Conservation (phyloP, 2,329 filamentous ascomycete genomes). For the Ophiosphaerella korrae region DNA sequence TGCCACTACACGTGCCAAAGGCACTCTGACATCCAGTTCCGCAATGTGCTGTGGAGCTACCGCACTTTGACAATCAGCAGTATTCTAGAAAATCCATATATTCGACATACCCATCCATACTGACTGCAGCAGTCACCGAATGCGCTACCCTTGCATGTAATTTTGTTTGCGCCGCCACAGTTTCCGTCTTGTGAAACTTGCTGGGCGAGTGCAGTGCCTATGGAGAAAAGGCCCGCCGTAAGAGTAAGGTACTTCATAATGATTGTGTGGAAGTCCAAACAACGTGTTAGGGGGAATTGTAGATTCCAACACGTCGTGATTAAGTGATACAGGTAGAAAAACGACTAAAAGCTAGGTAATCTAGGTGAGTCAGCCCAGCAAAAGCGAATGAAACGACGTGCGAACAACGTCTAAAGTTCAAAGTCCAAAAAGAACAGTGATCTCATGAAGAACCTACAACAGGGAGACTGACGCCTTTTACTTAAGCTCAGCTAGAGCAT, state of each 20-base stretch:
- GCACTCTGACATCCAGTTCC: constrained; percentile 36
- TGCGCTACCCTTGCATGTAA: constrained; percentile 50
- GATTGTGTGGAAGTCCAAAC: too few relatives aligned
- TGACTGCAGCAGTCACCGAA: constrained; percentile 54
- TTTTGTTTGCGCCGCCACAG: constrained; percentile 49
- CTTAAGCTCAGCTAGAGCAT: constrained; percentile 5
- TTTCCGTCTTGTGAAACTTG: constrained; percentile 49
- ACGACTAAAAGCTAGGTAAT: neutral
- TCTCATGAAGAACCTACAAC: neutral
- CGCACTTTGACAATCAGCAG: constrained; percentile 33
- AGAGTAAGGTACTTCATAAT: constrained; percentile 27
- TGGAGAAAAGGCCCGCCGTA: constrained; percentile 24
- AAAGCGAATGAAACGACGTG: constrained; percentile 1
- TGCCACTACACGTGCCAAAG: constrained; percentile 37
- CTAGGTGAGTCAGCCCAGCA: neutral
- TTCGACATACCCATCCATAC: constrained; percentile 42
- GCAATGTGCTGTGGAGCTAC: constrained; percentile 36
- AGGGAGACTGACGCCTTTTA: neutral
- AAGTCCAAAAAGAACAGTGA: too few relatives aligned
- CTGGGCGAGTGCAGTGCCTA: constrained; percentile 22
- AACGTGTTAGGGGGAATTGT: too few relatives aligned
- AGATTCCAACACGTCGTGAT: neutral
- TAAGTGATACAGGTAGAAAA: neutral
- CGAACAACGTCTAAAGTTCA: neutral
- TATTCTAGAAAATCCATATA: too few relatives aligned